Base-by-base conservation (phyloP, 208 protist species). In the Lotmaria passim region DNA sequence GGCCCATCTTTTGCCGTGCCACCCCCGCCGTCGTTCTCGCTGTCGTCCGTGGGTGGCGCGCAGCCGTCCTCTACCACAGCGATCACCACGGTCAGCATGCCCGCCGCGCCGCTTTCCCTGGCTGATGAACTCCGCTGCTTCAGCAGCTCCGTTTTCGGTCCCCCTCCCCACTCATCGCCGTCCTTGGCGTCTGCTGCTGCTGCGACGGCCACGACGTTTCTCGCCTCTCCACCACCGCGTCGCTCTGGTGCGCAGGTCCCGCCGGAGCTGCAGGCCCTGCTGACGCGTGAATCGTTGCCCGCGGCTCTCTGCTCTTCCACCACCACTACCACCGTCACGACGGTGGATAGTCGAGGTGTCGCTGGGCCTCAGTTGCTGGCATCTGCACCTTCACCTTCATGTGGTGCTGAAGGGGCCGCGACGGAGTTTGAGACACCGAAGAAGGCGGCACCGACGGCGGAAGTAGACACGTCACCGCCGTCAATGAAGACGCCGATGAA, bases 61-160 rank as follows among this genome's bases (percentile, higher is more conserved):
- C n/a, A n/a, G n/a, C n/a, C n/a, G n/a, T n/a, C n/a, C n/a, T n/a
- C n/a, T n/a, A n/a, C 50, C 11, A 17, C 50, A 38, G 34, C 53
- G 33, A n/a, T 17, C 17, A 6, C 17, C 19, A 8, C 52, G 2
- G n/a, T 19, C 23, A 43, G 5, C 33, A 19, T 38, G 28, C 7
- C 46, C 2, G 46, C 7, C 2, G 23, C 46, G 50, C 70, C 44
- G 31, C 61, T 33, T 24, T 48, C 61, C 24, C 62, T 75, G 5
- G 70, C 70, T 4, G 70, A 75, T 46, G 70, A 75, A 53, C 44
- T 75, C 17, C 70, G 70, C 23, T 43, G 44, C 44, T 59, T 78
- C 44, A 36, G 44, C 30, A 78, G 43, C 30, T 51, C 24, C 15
- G 21, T 34, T 48, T 68, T 71, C 14, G 39, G 57, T 1, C 48